phyloP scores from a whole-genome alignment of 2,329 filamentous ascomycete species.

The Metarhizium humberi region DNA sequence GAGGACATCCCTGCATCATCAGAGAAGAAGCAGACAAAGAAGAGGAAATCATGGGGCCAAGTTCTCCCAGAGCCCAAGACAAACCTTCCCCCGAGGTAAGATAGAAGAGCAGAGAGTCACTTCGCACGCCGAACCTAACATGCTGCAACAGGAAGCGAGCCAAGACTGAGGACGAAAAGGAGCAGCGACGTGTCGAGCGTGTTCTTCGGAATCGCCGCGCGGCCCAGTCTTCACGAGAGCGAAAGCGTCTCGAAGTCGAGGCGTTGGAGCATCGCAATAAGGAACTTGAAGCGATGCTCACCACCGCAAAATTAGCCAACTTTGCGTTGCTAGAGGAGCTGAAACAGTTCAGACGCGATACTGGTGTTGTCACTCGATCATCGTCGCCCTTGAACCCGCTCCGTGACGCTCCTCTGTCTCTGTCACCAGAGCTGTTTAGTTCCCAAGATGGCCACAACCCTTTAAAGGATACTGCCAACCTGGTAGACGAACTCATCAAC shows the following conservation, averaged over 20 bases:
- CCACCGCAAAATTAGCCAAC: conserved; percentile 48
- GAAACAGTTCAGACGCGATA: conserved; percentile 35
- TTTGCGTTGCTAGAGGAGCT: conserved; percentile 39
- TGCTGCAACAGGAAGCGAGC: conserved; percentile 66
- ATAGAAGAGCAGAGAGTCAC: neutral
- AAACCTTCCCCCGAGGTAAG: conserved; percentile 80
- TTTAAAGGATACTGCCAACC: conserved; percentile 18
- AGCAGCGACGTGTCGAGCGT: conserved; percentile 92
- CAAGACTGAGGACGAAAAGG: conserved; percentile 98
- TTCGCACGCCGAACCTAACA: neutral
- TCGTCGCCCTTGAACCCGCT: conserved; percentile 33
- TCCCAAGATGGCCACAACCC: conserved; percentile 30
- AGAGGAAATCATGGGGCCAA: conserved; percentile 98
- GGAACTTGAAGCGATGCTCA: conserved; percentile 55
- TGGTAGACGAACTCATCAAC: conserved; percentile 35
- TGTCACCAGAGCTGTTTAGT: conserved; percentile 50
- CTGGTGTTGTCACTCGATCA: conserved; percentile 30
- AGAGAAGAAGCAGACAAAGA: conserved; percentile 74
- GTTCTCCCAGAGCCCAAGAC: conserved; percentile 95
- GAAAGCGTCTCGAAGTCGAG: conserved; percentile 83
- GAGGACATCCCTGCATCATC: conserved; percentile 12
- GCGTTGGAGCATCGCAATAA: conserved; percentile 69
- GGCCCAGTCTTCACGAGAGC: conserved; percentile 91
- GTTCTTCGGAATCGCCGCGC: conserved; percentile 94
- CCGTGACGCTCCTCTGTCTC: conserved; percentile 39